Evolutionary conservation across 192 early-diverging fungal genomes (phyloP).

Genomic region (Umbelopsis sp.): DNA sequence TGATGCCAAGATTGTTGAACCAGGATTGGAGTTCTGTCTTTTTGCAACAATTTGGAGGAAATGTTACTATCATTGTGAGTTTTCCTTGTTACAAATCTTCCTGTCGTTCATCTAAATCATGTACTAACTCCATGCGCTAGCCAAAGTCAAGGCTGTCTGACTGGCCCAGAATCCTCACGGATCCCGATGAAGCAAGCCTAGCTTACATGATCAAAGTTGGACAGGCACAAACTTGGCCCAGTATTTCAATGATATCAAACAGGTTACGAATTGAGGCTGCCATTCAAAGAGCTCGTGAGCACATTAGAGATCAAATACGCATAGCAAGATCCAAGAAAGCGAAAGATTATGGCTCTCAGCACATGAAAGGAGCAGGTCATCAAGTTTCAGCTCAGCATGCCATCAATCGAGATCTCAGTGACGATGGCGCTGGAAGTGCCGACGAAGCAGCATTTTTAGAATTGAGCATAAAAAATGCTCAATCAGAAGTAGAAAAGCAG

Average conservation of each 20-base stretch:
- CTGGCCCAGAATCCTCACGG: conserved; percentile 63
- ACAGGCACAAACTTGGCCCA: conserved; percentile 70
- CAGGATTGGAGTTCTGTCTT: conserved; percentile 85
- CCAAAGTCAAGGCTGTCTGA: conserved; percentile 63
- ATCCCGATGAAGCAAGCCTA: conserved; percentile 63
- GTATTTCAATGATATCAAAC: conserved; percentile 75
- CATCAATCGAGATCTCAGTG: not conserved
- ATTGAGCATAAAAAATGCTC: not conserved
- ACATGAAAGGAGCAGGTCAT: not conserved
- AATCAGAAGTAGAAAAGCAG: conserved; percentile 11
- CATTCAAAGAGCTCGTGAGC: conserved; percentile 50
- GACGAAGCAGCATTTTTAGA: conserved; percentile 15
- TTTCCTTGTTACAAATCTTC: not conserved
- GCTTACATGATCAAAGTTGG: conserved; percentile 62
- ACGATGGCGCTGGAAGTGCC: conserved; percentile 1
- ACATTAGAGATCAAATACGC: conserved; percentile 3
- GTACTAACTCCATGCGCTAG: conserved; percentile 23
- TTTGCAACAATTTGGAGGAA: conserved; percentile 91
- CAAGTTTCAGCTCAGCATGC: conserved; percentile 7
- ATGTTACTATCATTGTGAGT: conserved; percentile 76
- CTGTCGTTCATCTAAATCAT: not conserved
- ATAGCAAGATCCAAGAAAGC: not conserved
- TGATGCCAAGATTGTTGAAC: conserved; percentile 75
- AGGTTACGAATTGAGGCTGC: conserved; percentile 76
- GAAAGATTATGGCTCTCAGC: not conserved